Base-by-base conservation (phyloP, 2,329 filamentous ascomycete species). In the Bretziella fagacearum region DNA sequence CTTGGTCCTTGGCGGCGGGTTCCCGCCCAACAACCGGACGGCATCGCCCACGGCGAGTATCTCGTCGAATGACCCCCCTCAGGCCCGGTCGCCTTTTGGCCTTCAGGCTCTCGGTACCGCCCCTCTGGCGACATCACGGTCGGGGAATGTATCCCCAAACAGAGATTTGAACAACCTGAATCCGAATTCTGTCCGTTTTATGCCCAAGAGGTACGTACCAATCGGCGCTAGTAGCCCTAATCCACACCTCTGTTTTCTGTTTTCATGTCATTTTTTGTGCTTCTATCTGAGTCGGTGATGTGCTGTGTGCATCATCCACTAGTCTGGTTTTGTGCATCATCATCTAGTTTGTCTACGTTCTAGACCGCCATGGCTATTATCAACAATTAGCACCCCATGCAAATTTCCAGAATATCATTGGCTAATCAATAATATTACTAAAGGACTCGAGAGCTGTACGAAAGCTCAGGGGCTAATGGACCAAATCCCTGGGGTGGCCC, bases 141-240 rank as follows among this genome's bases (percentile, higher is more conserved):
- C 89, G 59, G 86, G 87, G 69, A 79, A 85, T 69, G 87, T 87
- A 62, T 98, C 91, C 72, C 91, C 91, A 57, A 95, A 87, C 64
- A 87, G 94, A 68, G 91, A 96, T 55, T 76, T 86, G 60, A 64
- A 67, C 37, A 23, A 36, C 33, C 25, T 50, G 20, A 43, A 44
- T 29, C 47, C 43, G n/a, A 77, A 80, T 50, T 78, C 75, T 47
- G 66, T 71, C 60, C 74, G 89, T 57, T 70, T 96, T 51, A 95
- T 83, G 65, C 86, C 86, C 53, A 96, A 96, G 69, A 79, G 91
- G 86, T 94, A 74, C 59, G 78, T 67, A 33, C 6, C n/a, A n/a
- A n/a, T n/a, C n/a, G n/a, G n/a, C n/a, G n/a, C n/a, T n/a, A n/a
- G n/a, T n/a, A n/a, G n/a, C n/a, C n/a, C n/a, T n/a, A n/a, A n/a